Evolutionary conservation across 257 asterid species (phyloP), one percentile per base, ranked within the genome.

Genomic region (Handroanthus guayacan): DNA sequence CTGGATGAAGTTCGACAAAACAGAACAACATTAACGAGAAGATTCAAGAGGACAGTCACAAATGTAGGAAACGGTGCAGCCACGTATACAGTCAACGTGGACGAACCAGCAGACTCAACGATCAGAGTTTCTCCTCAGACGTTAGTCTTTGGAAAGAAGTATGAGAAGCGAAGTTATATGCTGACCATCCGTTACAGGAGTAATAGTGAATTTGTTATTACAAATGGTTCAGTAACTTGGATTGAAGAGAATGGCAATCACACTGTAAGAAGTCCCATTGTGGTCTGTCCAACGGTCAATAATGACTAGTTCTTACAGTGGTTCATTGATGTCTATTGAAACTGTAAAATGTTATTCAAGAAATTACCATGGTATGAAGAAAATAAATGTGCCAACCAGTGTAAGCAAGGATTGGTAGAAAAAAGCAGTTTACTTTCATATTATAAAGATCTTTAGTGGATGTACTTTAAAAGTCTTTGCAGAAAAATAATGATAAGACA

Each of bases 141-240:
- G 0, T 78, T 86, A 50, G 71, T 67, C 45, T 86, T 83, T 52
- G 0, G 37, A 2, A 72, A 81, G 71, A 80, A 75, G 12, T 47
- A 78, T 20, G 86, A 83, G 52, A 85, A 75, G 43, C 74, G 36
- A 39, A 83, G 84, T 50, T 86, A 78, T 43, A 41, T 75, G 2
- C 5, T 86, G 51, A 72, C 58, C 9, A 76, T 85, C 36, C 62
- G 61, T 2, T 82, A 82, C 16, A 69, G 64, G 65, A 73, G 73
- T 31, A 51, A 54, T 12, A 31, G 44, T 4, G 78, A 56, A 38
- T 45, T 55, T 31, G 73, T n/a, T 10, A 6, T 62, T 2, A 16
- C 73, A 5, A 63, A 70, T 68, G 94, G 91, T 2, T 83, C 87
- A 2, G 25, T 89, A 37, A 82, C 81, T 47, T 89, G 91, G 94